phyloP scores from a whole-genome alignment of 768 basidiomycete species.

The Leucocoprinus sp. region DNA sequence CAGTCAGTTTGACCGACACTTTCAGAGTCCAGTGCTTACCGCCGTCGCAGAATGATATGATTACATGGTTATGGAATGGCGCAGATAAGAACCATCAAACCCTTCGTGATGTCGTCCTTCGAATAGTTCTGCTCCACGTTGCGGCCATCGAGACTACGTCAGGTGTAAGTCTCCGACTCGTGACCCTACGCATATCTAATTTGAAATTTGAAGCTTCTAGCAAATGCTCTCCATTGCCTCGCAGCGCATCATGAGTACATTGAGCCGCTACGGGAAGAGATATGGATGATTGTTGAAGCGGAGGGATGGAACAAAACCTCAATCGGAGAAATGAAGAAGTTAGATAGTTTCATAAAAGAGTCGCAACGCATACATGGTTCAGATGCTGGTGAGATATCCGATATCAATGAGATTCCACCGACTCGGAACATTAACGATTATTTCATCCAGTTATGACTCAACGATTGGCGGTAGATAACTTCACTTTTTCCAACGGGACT shows the following conservation, averaged over 20 bases:
- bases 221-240: conserved; percentile 30
- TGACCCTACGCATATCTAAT: background rate
- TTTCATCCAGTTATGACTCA: conserved; percentile 13
- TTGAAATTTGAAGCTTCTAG: conserved; percentile 20
- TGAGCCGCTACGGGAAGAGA: conserved; percentile 32
- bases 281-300: conserved; percentile 21
- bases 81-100: conserved; percentile 20
- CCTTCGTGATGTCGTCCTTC: conserved; percentile 18
- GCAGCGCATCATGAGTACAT: conserved; percentile 25
- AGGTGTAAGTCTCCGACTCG: conserved; percentile 21
- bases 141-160: conserved; percentile 29
- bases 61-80: conserved; percentile 33
- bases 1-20: background rate
- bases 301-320: conserved; percentile 28
- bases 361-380: conserved; percentile 28
- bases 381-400: conserved; percentile 15
- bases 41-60: conserved; percentile 25
- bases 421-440: background rate
- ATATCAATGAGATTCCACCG: background rate
- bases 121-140: conserved; percentile 29
- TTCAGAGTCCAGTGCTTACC: no score
- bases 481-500: conserved; percentile 38
- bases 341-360: conserved; percentile 49
- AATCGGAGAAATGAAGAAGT: conserved; percentile 29
- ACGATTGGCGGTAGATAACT: conserved; percentile 29